Evolutionary conservation across 1,284 basidiomycete genomes (phyloP).

Genomic region (Peniophora sp.): DNA sequence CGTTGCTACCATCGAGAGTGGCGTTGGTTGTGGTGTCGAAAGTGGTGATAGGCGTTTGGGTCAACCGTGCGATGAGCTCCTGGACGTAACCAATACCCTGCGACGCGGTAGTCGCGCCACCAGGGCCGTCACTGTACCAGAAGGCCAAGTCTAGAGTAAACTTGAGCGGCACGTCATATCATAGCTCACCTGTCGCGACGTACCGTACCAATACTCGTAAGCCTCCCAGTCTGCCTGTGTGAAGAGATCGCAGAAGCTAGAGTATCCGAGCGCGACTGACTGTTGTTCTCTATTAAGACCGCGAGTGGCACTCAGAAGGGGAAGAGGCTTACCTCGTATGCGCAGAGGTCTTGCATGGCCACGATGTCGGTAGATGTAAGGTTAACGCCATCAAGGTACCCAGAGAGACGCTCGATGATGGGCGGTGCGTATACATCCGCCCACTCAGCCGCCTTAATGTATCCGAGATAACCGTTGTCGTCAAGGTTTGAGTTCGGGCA

Average conservation of each 20-base stretch:
- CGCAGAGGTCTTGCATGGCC: conserved; percentile 44
- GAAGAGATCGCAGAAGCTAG: conserved; percentile 45
- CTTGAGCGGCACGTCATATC: too few relatives aligned
- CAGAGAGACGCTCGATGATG: conserved; percentile 39
- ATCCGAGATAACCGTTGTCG: conserved; percentile 23
- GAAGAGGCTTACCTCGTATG: conserved; percentile 39
- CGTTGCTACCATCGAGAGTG: conserved; percentile 40
- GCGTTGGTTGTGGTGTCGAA: conserved; percentile 50
- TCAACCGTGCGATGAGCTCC: conserved; percentile 45
- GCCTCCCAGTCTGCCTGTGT: conserved; percentile 62
- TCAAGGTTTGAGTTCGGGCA: conserved; percentile 34
- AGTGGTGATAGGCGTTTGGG: conserved; percentile 36
- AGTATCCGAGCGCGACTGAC: conserved; percentile 61
- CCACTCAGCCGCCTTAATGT: conserved; percentile 32
- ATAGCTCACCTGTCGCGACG: neutral
- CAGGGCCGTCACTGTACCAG: conserved; percentile 50
- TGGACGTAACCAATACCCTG: conserved; percentile 60
- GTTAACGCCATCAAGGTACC: conserved; percentile 39
- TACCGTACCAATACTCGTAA: conserved; percentile 46
- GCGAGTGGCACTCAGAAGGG: neutral
- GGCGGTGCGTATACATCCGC: conserved; percentile 43
- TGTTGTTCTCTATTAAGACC: conserved; percentile 17
- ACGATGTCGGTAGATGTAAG: conserved; percentile 37
- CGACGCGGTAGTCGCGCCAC: conserved; percentile 45
- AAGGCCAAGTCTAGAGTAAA: conserved; percentile 29